phyloP scores from a whole-genome alignment of 495 filamentous ascomycete species.

The Echria macrotheca region DNA sequence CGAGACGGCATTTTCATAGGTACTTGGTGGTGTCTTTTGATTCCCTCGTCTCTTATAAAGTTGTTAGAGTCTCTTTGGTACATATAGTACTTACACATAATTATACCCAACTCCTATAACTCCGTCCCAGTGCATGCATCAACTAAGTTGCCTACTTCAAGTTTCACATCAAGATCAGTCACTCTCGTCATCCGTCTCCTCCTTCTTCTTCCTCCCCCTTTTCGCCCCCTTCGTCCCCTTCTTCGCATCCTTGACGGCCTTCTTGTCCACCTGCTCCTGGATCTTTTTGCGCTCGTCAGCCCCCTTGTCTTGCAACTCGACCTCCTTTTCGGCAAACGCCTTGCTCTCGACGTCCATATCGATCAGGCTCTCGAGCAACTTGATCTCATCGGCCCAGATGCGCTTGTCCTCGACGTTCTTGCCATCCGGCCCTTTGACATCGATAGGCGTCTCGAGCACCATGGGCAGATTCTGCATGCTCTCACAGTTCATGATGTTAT shows the following conservation, averaged over 20 bases:
- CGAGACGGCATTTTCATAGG: no score
- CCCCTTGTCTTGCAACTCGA: constrained; percentile 66
- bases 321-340: constrained; percentile 52
- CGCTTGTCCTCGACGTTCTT: constrained; percentile 63
- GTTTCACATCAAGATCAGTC: constrained; percentile 23
- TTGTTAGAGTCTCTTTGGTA: no score
- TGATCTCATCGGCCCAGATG: constrained; percentile 81
- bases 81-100: constrained; percentile 6
- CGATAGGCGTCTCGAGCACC: constrained; percentile 92
- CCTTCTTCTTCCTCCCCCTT: constrained; percentile 23
- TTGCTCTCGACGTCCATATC: constrained; percentile 68
- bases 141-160: neutral
- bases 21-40: no score
- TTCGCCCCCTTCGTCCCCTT: constrained; percentile 32
- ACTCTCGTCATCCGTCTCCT: constrained; percentile 35
- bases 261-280: constrained; percentile 66
- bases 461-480: constrained; percentile 77
- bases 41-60: no score
- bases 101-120: no score
- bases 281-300: constrained; percentile 63
- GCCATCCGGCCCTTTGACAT: constrained; percentile 51
- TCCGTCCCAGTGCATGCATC: no score
- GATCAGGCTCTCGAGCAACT: constrained; percentile 81
- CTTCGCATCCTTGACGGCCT: constrained; percentile 46
- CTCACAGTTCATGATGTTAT: constrained; percentile 80